phyloP scores from a whole-genome alignment of 345 rosid species.

The Lepidium didymum region DNA sequence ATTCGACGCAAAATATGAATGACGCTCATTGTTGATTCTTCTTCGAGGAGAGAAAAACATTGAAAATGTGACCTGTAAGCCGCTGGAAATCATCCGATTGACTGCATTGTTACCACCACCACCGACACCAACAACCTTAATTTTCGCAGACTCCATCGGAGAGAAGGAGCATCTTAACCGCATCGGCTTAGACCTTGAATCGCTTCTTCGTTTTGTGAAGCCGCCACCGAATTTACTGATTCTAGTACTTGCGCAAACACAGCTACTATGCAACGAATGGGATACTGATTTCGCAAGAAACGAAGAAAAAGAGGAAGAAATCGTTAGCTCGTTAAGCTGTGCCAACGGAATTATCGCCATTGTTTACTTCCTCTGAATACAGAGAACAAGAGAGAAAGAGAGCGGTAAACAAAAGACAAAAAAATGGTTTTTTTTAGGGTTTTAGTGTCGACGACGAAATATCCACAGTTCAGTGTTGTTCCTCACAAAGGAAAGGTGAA shows the following conservation, averaged over 20 bases:
- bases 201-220: conserved; percentile 26
- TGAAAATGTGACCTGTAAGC: conserved; percentile 56
- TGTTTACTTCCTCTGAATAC: neutral
- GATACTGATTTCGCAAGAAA: conserved; percentile 25
- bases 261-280: conserved; percentile 23
- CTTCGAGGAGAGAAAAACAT: neutral
- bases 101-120: conserved; percentile 99
- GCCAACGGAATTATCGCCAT: conserved; percentile 55
- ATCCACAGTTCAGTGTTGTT: conserved; percentile 1
- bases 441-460: conserved; percentile 21
- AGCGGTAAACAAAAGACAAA: neutral
- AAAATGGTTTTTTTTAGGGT: conserved; percentile 21
- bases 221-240: conserved; percentile 18
- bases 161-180: conserved; percentile 55
- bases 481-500: neutral
- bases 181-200: conserved; percentile 18
- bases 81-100: conserved; percentile 95
- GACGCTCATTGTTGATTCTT: neutral
- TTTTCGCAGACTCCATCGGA: conserved; percentile 78
- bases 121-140: conserved; percentile 91
- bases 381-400: neutral
- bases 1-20: neutral
- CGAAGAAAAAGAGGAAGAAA: conserved; percentile 32
- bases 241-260: conserved; percentile 15
- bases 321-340: conserved; percentile 39